A percentile compares a stretch with the other conserved stretches of the same genome.
These are phyloP conservation scores for Didymellaceae sp. DNA, from an alignment of 2,329 filamentous ascomycete species.

Conservation along the genomic window DNA sequence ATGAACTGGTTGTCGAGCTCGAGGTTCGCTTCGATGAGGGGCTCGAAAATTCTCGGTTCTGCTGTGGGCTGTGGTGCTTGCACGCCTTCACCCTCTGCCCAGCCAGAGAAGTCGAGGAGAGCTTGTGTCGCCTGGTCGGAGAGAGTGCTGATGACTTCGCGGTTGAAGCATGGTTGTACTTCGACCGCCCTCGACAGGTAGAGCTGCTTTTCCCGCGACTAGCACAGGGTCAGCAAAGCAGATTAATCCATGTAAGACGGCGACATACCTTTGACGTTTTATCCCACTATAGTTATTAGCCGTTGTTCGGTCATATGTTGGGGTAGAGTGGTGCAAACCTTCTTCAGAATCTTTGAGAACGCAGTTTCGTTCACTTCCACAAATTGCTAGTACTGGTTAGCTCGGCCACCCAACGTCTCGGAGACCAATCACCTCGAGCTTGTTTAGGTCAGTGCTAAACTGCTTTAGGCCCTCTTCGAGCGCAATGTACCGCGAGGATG, in stretches of 20 bases:
- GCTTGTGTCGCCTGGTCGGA: constrained; percentile 98
- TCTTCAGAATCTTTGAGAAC: constrained; percentile 98
- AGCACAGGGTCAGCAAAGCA: constrained; percentile 43
- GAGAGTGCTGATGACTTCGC: constrained; percentile 93
- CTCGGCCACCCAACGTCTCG: constrained; percentile 14
- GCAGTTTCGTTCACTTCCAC: constrained; percentile 97
- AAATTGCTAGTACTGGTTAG: constrained; percentile 72
- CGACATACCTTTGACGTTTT: constrained; percentile 86
- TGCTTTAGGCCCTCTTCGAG: constrained; percentile 97
- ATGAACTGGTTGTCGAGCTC: constrained; percentile 89
- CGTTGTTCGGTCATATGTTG: neutral
- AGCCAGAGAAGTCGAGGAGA: constrained; percentile 90
- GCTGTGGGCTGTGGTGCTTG: constrained; percentile 60
- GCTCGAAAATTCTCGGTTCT: constrained; percentile 41
- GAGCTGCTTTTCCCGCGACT: constrained; percentile 95
- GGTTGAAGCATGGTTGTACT: constrained; percentile 97
- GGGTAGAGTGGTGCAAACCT: constrained; percentile 58
- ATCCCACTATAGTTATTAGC: constrained; percentile 74
- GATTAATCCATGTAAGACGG: constrained; percentile 22
- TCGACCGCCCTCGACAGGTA: constrained; percentile 96
- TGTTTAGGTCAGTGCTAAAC: constrained; percentile 95
- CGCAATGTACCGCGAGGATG: constrained; percentile 91
- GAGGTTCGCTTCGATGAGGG: constrained; percentile 72
- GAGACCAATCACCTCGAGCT: constrained; percentile 69
- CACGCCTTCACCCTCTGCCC: constrained; percentile 95